A percentile compares a stretch with the other conserved stretches of the same genome.
Conservation (phyloP, 306 rosid species). For the Parietaria judaica region DNA sequence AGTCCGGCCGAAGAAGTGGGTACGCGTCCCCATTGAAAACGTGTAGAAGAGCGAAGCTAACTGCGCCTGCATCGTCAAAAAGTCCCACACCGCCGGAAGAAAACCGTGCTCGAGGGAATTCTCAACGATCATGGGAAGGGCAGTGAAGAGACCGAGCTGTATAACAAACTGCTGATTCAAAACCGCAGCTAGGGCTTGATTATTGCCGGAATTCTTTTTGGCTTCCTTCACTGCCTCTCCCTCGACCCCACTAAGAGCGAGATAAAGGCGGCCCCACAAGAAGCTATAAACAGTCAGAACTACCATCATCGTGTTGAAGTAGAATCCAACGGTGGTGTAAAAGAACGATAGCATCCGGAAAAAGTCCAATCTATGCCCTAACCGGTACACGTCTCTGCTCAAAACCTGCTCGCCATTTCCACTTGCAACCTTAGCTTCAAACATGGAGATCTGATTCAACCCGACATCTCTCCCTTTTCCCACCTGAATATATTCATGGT, state of each 20-base stretch:
- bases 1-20: slow-evolving; percentile 88
- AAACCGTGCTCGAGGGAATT: slow-evolving; percentile 87
- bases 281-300: slow-evolving; percentile 65
- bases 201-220: slow-evolving; percentile 30
- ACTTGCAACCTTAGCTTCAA: slow-evolving; percentile 90
- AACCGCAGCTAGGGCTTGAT: slow-evolving; percentile 68
- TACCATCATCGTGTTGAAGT: slow-evolving; percentile 65
- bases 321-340: slow-evolving; percentile 75
- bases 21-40: slow-evolving; percentile 75
- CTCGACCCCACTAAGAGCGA: slow-evolving; percentile 88
- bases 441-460: slow-evolving; percentile 86
- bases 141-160: slow-evolving; percentile 87
- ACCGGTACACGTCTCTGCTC: slow-evolving; percentile 87
- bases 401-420: slow-evolving; percentile 96
- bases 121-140: slow-evolving; percentile 90
- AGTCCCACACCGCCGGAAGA: slow-evolving; percentile 81
- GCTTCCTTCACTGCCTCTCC: slow-evolving; percentile 30
- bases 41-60: slow-evolving; percentile 77
- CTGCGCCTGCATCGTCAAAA: slow-evolving; percentile 83
- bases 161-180: slow-evolving; percentile 83
- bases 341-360: slow-evolving; percentile 94
- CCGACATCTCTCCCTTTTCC: slow-evolving; percentile 99
- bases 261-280: slow-evolving; percentile 94
- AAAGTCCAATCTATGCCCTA: slow-evolving; percentile 95
- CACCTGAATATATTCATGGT: slow-evolving; percentile 91